phyloP scores from a whole-genome alignment of 768 basidiomycete species.

The Lactarius tabidus region DNA sequence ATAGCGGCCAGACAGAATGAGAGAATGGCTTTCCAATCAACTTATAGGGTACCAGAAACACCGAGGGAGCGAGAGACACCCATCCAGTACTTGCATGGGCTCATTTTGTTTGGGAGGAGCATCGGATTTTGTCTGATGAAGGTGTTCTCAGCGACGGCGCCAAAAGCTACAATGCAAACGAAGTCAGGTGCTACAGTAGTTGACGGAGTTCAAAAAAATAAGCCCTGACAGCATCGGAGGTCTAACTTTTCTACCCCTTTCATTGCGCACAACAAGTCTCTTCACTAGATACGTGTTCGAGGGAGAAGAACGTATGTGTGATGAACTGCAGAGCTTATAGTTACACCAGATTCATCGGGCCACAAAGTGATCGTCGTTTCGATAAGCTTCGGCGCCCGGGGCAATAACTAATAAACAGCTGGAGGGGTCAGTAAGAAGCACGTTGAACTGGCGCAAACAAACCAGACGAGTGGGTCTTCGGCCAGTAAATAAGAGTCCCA shows the following conservation, averaged over 20 bases:
- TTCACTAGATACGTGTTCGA: neutral
- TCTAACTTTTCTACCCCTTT: neutral
- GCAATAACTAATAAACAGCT: neutral
- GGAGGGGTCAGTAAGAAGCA: neutral
- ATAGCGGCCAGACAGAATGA: neutral
- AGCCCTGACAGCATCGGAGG: neutral
- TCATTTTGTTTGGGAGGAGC: neutral
- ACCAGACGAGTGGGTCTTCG: too few relatives aligned
- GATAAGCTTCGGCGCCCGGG: neutral
- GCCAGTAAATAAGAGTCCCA: neutral
- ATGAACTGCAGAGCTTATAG: neutral
- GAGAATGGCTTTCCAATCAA: neutral
- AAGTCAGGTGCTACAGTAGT: neutral
- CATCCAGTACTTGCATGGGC: neutral
- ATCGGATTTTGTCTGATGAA: neutral
- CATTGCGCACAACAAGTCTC: neutral
- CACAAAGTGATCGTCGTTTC: neutral
- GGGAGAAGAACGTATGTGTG: neutral
- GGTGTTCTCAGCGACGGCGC: conserved; percentile 1
- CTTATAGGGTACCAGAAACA: neutral
- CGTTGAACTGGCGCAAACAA: neutral
- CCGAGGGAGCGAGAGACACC: neutral
- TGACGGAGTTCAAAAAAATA: conserved; percentile 5
- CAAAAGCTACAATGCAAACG: neutral
- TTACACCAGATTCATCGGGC: neutral